These are phyloP conservation scores for Brasilioporus rufonigricans DNA, from an alignment of 768 basidiomycete species.

Conservation along the genomic window DNA sequence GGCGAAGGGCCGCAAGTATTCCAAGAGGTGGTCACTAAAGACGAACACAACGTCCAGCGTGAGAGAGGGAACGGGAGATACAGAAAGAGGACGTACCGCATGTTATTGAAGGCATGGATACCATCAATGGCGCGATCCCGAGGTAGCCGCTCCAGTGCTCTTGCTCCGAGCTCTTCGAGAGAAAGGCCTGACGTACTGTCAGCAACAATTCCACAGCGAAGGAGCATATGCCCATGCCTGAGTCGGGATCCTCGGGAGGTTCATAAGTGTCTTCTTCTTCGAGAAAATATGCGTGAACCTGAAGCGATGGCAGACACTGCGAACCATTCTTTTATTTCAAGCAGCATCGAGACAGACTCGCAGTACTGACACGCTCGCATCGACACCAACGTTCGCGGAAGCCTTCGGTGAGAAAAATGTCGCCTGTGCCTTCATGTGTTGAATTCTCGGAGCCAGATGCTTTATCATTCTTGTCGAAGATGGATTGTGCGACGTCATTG, in stretches of 20 bases:
- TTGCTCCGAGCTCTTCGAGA: slow-evolving; percentile 80
- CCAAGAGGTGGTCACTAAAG: slow-evolving; percentile 63
- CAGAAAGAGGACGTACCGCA: slow-evolving; percentile 54
- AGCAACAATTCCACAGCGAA: neutral
- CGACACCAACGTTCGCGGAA: slow-evolving; percentile 81
- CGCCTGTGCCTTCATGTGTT: slow-evolving; percentile 53
- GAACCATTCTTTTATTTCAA: neutral
- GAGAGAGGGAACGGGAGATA: neutral
- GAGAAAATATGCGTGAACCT: slow-evolving; percentile 56
- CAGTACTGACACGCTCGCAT: slow-evolving; percentile 51
- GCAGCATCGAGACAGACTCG: neutral
- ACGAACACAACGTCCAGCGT: neutral
- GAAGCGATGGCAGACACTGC: slow-evolving; percentile 60
- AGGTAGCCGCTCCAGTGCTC: slow-evolving; percentile 69
- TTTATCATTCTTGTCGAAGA: slow-evolving; percentile 31
- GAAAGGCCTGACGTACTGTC: slow-evolving; percentile 53
- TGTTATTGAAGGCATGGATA: slow-evolving; percentile 77
- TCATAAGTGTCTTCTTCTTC: slow-evolving; percentile 84
- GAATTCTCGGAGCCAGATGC: slow-evolving; percentile 15
- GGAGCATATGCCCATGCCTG: slow-evolving; percentile 40
- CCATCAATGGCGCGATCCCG: slow-evolving; percentile 82
- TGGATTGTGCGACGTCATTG: slow-evolving; percentile 43
- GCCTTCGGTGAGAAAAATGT: slow-evolving; percentile 71
- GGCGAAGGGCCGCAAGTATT: slow-evolving; percentile 77
- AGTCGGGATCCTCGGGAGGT: slow-evolving; percentile 85